Conservation (phyloP, 805 yeast species). For the Metahyphopichia silvanorum region DNA sequence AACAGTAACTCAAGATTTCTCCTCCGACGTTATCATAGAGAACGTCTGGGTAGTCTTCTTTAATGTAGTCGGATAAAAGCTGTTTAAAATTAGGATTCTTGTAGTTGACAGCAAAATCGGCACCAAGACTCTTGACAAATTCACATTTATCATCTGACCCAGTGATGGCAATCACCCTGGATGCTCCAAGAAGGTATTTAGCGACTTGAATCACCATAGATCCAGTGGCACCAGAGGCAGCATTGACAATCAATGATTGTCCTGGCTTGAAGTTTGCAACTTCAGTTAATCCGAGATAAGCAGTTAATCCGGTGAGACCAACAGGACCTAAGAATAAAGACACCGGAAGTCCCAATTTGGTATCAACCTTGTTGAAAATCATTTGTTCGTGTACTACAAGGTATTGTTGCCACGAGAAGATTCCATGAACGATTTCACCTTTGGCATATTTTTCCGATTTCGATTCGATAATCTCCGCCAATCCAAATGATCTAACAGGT, state of each 20-base stretch:
- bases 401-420: slow-evolving; percentile 49
- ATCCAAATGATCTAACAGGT: slow-evolving; percentile 42
- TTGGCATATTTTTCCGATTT: slow-evolving; percentile 34
- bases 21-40: slow-evolving; percentile 70
- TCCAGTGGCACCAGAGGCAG: slow-evolving; percentile 79
- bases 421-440: slow-evolving; percentile 44
- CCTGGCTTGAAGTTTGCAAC: slow-evolving; percentile 45
- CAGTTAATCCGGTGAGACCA: slow-evolving; percentile 61
- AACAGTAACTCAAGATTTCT: slow-evolving; percentile 45
- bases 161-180: slow-evolving; percentile 58
- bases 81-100: slow-evolving; percentile 23
- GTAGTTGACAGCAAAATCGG: slow-evolving; percentile 54
- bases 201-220: slow-evolving; percentile 57
- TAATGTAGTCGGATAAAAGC: slow-evolving; percentile 30
- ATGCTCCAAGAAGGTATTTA: slow-evolving; percentile 47
- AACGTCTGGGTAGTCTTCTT: slow-evolving; percentile 47
- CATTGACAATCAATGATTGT: slow-evolving; percentile 53
- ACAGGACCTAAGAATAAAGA: slow-evolving; percentile 45
- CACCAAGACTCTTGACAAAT: slow-evolving; percentile 53
- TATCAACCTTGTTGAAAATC: slow-evolving; percentile 27
- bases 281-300: slow-evolving; percentile 52
- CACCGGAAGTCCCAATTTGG: slow-evolving; percentile 27
- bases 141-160: slow-evolving; percentile 56
- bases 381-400: slow-evolving; percentile 25
- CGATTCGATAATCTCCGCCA: slow-evolving; percentile 50